These are phyloP conservation scores for Plicaturopsis crispa DNA, from an alignment of 768 basidiomycete genomes.

Conservation along the genomic window DNA sequence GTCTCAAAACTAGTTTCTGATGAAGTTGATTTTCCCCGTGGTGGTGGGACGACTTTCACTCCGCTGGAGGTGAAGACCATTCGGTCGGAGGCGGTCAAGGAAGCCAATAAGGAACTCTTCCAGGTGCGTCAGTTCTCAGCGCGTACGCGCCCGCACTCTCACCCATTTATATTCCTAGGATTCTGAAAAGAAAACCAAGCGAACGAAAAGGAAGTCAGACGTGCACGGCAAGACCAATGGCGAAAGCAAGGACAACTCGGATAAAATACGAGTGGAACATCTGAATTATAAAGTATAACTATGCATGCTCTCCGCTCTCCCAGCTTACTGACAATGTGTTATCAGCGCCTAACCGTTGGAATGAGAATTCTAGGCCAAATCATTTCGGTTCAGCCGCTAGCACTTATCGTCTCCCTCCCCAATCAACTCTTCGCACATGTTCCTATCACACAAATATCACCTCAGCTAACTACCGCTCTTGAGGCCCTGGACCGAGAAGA, in stretches of 20 bases:
- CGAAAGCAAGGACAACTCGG: conserved; percentile 35
- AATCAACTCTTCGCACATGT: conserved; percentile 92
- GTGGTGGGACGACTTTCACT: conserved; percentile 85
- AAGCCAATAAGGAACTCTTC: conserved; percentile 78
- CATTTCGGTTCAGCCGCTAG: conserved; percentile 78
- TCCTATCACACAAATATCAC: conserved; percentile 87
- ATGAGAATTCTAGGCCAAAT: conserved; percentile 90
- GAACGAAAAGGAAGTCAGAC: conserved; percentile 43
- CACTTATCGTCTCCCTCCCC: conserved; percentile 89
- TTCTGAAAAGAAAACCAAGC: conserved; percentile 30
- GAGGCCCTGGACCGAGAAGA: conserved; percentile 53
- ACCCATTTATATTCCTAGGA: conserved; percentile 23
- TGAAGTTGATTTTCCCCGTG: conserved; percentile 92
- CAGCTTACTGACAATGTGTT: conserved; percentile 4
- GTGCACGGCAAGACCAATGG: conserved; percentile 20
- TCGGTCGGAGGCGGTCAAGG: conserved; percentile 75
- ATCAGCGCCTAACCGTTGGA: conserved; percentile 68
- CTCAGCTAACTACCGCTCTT: conserved; percentile 65
- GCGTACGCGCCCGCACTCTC: conserved; percentile 7
- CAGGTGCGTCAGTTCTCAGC: conserved; percentile 32
- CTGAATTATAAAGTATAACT: conserved; percentile 80
- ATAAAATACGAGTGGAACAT: conserved; percentile 74
- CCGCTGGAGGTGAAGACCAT: conserved; percentile 84
- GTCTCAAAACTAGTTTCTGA: conserved; percentile 40
- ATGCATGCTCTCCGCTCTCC: too few species aligned